Evolutionary conservation across 108 stramenopile genomes (phyloP), one percentile per base, ranked within the genome.

Genomic region (Tribonema minus): DNA sequence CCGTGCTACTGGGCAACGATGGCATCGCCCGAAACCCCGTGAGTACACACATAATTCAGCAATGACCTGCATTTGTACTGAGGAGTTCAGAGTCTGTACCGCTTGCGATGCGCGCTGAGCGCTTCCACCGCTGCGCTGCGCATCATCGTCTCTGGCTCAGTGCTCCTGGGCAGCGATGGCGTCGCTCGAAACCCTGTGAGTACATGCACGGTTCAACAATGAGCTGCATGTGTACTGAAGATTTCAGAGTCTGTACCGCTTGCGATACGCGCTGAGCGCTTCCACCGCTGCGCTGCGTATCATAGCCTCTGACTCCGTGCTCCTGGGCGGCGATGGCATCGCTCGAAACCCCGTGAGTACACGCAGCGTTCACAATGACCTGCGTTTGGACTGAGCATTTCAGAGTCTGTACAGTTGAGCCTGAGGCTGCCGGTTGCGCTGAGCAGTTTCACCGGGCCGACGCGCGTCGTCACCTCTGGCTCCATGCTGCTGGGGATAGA

Each of bases 261-360:
- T n/a, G n/a, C n/a, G n/a, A n/a, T n/a, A n/a, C 2, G 77, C 68
- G 61, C 69, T 79, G 6, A 68, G 62, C 38, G 64, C 0, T 27
- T 79, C 77, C 0, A 79, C 77, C 29, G 77, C 77, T 1, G 67
- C 77, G 15, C 68, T 79, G 60, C 41, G 77, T 4, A 58, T 79
- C n/a, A 30, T 79, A 20, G 68, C 68, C 0, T 79, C 77, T 7
- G 77, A 64, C 20, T 79, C 77, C 2, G 77, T 79, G 29, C 27
- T 79, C 27, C 68, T 79, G 5, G 77, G 68, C 37, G 23, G 9
- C 9, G 46, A 54, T 54, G 46, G 46, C 46, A 20, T 54, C 15
- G 15, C 46, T 54, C 9, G 46, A 54, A 20, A 20, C 46, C 9
- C 9, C 20, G 46, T 54, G 20, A 54, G 46, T 54, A 20, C 20